phyloP scores from a whole-genome alignment of 257 asterid genomes.

The Eucommia ulmoides region DNA sequence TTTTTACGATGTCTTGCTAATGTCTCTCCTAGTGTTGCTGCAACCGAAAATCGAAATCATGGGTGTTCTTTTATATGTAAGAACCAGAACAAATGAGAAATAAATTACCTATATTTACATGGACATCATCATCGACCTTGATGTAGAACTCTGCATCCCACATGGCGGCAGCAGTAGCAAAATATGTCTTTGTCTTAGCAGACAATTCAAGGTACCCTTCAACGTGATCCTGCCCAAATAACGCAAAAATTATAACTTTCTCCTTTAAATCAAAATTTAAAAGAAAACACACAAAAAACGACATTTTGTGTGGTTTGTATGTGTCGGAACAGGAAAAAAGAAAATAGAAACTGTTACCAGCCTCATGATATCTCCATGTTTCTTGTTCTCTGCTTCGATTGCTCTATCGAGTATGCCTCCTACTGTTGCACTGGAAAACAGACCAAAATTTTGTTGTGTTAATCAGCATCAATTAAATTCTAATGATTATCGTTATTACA shows the following conservation, averaged over 20 bases:
- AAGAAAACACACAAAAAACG: too few species aligned
- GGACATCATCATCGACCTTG: constrained; percentile 93
- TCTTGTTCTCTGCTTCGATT: constrained; percentile 71
- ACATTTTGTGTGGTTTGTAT: too few species aligned
- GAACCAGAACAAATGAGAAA: background rate
- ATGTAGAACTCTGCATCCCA: constrained; percentile 94
- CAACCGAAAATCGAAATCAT: constrained; percentile 9
- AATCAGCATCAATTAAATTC: background rate
- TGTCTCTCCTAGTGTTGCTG: constrained; percentile 85
- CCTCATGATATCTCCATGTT: constrained; percentile 88
- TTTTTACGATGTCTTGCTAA: constrained; percentile 56
- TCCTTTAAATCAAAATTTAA: too few species aligned
- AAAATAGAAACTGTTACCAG: constrained; percentile 33
- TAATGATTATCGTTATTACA: background rate
- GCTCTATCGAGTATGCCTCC: constrained; percentile 91
- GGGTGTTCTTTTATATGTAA: background rate
- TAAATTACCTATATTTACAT: constrained; percentile 72
- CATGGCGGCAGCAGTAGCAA: constrained; percentile 57
- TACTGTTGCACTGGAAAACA: constrained; percentile 41
- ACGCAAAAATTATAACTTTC: background rate
- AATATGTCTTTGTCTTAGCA: constrained; percentile 80
- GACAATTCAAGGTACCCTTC: constrained; percentile 93
- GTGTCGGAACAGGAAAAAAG: background rate
- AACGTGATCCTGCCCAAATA: constrained; percentile 52
- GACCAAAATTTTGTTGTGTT: background rate